phyloP scores from a whole-genome alignment of 1,284 basidiomycete genomes.

The Ustilago curta region DNA sequence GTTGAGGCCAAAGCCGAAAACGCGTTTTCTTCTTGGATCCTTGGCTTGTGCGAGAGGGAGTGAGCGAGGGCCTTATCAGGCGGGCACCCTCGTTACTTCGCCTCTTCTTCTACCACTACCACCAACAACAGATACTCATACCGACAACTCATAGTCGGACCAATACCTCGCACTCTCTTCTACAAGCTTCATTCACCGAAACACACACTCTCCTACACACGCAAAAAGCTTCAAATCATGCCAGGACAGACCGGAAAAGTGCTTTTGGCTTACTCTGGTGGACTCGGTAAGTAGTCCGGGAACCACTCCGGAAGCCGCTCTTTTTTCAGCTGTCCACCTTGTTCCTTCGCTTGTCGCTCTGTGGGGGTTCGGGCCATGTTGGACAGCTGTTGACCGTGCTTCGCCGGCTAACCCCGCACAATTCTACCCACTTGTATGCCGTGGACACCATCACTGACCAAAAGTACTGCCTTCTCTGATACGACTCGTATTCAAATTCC shows the following conservation, averaged over 20 bases:
- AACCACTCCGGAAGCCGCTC: slow-evolving; percentile 33
- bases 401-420: slow-evolving; percentile 23
- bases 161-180: slow-evolving; percentile 5
- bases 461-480: slow-evolving; percentile 11
- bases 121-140: slow-evolving; percentile 3
- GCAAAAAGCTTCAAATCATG: slow-evolving; percentile 39
- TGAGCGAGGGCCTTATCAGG: slow-evolving; percentile 41
- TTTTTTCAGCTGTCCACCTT: slow-evolving; percentile 15
- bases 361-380: slow-evolving; percentile 39
- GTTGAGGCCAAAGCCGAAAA: too few species aligned
- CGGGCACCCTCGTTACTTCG: too few species aligned
- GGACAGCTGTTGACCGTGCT: slow-evolving; percentile 34
- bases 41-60: too few species aligned
- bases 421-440: slow-evolving; percentile 7
- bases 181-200: neutral
- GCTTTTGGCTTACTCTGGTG: slow-evolving; percentile 95
- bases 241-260: slow-evolving; percentile 78
- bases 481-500: slow-evolving; percentile 8
- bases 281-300: slow-evolving; percentile 80
- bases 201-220: slow-evolving; percentile 7
- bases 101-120: slow-evolving; percentile 28
- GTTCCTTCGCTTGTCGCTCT: slow-evolving; percentile 4
- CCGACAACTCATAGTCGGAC: too few species aligned
- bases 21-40: too few species aligned
- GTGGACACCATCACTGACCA: slow-evolving; percentile 40